A percentile compares a stretch with the other conserved stretches of the same genome.
These are phyloP conservation scores for Diaporthe sp. DNA, from an alignment of 2,329 filamentous ascomycete genomes.

Conservation along the genomic window DNA sequence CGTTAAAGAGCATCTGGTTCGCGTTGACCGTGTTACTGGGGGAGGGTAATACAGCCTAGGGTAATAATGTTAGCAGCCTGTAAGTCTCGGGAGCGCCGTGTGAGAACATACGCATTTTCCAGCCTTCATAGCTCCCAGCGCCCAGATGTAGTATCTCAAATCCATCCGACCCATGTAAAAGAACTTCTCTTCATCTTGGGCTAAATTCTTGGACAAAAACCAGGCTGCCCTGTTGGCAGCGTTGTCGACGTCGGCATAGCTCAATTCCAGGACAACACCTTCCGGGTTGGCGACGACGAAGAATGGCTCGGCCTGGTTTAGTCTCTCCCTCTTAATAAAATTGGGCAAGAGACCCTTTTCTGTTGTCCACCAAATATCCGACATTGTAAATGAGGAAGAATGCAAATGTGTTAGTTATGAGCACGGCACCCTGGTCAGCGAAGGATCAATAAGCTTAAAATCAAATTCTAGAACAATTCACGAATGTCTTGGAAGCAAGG, in stretches of 20 bases:
- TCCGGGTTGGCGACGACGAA: constrained; percentile 34
- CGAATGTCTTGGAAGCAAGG: background rate
- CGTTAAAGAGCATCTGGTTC: constrained; percentile 31
- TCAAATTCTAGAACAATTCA: background rate
- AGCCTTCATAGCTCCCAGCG: constrained; percentile 38
- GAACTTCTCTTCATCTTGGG: constrained; percentile 38
- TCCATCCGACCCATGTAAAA: constrained; percentile 40
- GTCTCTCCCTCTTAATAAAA: constrained; percentile 24
- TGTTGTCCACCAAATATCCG: constrained; percentile 33
- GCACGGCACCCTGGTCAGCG: background rate
- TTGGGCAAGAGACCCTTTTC: constrained; percentile 37
- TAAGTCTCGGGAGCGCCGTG: no score
- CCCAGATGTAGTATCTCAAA: constrained; percentile 40
- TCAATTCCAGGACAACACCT: constrained; percentile 38
- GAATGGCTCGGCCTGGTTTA: constrained; percentile 10
- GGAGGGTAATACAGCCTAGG: constrained; percentile 29
- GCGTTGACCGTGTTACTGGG: constrained; percentile 34
- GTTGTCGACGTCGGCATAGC: constrained; percentile 44
- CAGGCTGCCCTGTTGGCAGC: constrained; percentile 44
- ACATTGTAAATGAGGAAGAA: background rate
- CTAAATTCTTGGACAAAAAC: constrained; percentile 42
- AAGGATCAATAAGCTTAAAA: constrained; percentile 20
- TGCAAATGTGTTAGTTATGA: background rate
- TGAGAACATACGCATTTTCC: constrained; percentile 36
- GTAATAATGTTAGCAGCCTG: background rate